Conservation (phyloP, 1,284 basidiomycete species). For the Cutaneotrichosporon cyanovorans region DNA sequence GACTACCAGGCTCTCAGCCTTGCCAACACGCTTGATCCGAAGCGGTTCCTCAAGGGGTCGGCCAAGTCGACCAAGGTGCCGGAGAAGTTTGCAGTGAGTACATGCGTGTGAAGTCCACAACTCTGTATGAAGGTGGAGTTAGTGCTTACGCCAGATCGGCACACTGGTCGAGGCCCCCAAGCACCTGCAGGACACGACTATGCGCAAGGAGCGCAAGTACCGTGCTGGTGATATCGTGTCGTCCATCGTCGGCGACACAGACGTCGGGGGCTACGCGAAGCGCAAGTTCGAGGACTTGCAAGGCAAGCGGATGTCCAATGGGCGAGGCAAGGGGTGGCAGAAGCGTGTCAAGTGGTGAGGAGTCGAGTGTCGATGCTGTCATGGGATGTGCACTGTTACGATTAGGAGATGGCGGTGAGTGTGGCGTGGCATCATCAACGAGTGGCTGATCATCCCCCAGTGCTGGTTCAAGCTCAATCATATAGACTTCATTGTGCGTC, state of each 20-base stretch:
- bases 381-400: neutral
- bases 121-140: too few species aligned
- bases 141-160: conserved; percentile 59
- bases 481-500: conserved; percentile 20
- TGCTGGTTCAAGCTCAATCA: neutral
- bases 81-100: conserved; percentile 76
- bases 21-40: conserved; percentile 88
- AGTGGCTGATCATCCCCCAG: conserved; percentile 7
- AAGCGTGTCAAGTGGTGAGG: conserved; percentile 51
- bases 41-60: conserved; percentile 85
- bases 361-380: conserved; percentile 1
- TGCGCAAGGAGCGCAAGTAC: conserved; percentile 71
- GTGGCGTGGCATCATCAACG: neutral
- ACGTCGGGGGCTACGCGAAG: conserved; percentile 81
- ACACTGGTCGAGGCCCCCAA: conserved; percentile 69
- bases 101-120: neutral
- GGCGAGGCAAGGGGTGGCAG: conserved; percentile 63
- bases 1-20: conserved; percentile 90
- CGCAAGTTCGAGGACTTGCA: conserved; percentile 86
- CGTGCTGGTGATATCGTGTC: conserved; percentile 77
- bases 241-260: conserved; percentile 78
- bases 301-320: conserved; percentile 60
- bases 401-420: conserved; percentile 17
- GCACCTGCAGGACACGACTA: conserved; percentile 65
- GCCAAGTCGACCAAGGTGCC: conserved; percentile 66